phyloP scores from a whole-genome alignment of 805 yeast genomes.

The Saturnispora galanensis region DNA sequence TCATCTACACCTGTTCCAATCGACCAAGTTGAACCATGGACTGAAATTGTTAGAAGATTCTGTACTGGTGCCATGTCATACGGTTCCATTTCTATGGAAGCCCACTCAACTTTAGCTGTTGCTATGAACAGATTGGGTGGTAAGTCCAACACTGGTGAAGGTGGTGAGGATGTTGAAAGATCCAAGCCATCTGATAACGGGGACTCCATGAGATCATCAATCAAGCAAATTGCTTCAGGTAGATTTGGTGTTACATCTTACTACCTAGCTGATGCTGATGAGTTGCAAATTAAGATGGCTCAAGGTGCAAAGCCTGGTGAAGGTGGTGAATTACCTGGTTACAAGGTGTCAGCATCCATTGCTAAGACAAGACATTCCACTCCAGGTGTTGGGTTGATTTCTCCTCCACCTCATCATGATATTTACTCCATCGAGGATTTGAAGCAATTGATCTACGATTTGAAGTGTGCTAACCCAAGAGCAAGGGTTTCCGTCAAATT shows the following conservation, averaged over 20 bases:
- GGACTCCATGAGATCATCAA: slow-evolving; percentile 98
- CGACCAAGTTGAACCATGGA: slow-evolving; percentile 99
- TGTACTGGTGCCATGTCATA: slow-evolving; percentile 99
- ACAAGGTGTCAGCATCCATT: slow-evolving; percentile 78
- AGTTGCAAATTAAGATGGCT: slow-evolving; percentile 96
- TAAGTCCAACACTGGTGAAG: slow-evolving; percentile 97
- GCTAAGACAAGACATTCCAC: slow-evolving; percentile 96
- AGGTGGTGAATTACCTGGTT: slow-evolving; percentile 97
- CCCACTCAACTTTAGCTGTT: slow-evolving; percentile 94
- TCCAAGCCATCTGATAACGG: slow-evolving; percentile 74
- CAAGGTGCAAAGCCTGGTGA: slow-evolving; percentile 99
- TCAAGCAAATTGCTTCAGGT: slow-evolving; percentile 96
- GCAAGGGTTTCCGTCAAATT: slow-evolving; percentile 94
- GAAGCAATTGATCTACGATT: slow-evolving; percentile 91
- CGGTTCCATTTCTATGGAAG: slow-evolving; percentile 97
- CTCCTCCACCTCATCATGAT: slow-evolving; percentile 99
- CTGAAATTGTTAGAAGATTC: slow-evolving; percentile 93
- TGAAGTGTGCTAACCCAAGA: slow-evolving; percentile 94
- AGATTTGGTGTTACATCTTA: slow-evolving; percentile 96
- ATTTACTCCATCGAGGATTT: slow-evolving; percentile 96
- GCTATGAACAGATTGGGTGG: slow-evolving; percentile 99
- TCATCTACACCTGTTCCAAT: slow-evolving; percentile 69
- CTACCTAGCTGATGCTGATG: slow-evolving; percentile 93
- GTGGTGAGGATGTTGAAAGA: slow-evolving; percentile 96
- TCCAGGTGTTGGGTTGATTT: slow-evolving; percentile 91